Conservation (phyloP, 306 rosid species). For the Cucurbita moschata region DNA sequence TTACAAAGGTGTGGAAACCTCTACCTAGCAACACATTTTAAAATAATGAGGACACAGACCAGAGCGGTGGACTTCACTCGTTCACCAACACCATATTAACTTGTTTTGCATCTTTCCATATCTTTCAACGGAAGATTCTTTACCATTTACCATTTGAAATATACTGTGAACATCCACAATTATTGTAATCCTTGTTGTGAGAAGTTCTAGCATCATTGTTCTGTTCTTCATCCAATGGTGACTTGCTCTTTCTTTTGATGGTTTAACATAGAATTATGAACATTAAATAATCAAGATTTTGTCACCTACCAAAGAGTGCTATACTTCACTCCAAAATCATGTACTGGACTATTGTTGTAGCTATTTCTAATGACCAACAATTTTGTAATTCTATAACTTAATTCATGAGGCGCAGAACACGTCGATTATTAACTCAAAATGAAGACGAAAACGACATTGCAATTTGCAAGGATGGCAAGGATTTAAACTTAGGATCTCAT, state of each 20-base stretch:
- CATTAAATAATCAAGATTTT: background rate
- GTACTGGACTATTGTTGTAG: background rate
- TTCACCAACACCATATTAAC: too few species aligned
- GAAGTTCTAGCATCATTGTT: background rate
- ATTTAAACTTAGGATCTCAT: background rate
- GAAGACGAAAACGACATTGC: background rate
- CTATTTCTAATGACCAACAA: background rate
- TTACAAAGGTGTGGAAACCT: too few species aligned
- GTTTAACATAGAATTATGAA: background rate
- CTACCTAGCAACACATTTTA: too few species aligned
- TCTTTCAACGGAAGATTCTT: too few species aligned
- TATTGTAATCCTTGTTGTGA: background rate
- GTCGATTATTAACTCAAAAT: background rate
- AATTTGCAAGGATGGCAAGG: background rate
- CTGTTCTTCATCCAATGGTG: background rate
- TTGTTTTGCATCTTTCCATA: too few species aligned
- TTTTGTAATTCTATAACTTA: background rate
- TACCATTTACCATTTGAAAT: background rate
- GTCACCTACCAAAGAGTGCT: background rate
- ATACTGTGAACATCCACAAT: background rate
- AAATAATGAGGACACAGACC: too few species aligned
- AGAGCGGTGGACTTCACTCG: too few species aligned
- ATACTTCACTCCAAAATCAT: background rate
- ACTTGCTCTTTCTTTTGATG: background rate
- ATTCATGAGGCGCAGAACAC: background rate